A percentile compares a stretch with the other conserved stretches of the same genome.
Evolutionary conservation across 495 filamentous ascomycete genomes (phyloP).

Genomic region (Choiromyces venosus): DNA sequence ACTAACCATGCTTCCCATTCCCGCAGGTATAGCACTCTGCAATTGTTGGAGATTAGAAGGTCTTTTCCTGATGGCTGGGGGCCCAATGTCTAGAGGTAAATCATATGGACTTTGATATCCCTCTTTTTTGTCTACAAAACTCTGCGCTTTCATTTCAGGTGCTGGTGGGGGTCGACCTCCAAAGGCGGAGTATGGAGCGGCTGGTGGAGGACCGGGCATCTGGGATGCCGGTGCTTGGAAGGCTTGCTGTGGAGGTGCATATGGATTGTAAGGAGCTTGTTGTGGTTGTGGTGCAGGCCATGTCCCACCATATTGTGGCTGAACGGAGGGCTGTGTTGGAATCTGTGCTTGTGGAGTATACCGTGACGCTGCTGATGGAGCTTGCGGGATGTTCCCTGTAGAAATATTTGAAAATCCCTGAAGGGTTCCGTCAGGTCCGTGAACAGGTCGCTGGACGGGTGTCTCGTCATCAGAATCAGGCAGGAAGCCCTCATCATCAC

Average conservation of each 20-base stretch:
- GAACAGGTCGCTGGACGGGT: slow-evolving; percentile 21
- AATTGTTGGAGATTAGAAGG: slow-evolving; percentile 49
- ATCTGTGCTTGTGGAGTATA: slow-evolving; percentile 44
- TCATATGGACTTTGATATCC: slow-evolving; percentile 94
- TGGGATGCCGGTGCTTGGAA: slow-evolving; percentile 43
- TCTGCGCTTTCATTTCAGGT: slow-evolving; percentile 56
- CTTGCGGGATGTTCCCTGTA: slow-evolving; percentile 15
- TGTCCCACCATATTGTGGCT: slow-evolving; percentile 27
- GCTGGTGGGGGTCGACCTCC: slow-evolving; percentile 45
- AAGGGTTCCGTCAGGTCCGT: slow-evolving; percentile 37
- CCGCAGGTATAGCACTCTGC: slow-evolving; percentile 39
- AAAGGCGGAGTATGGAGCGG: slow-evolving; percentile 41
- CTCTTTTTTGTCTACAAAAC: slow-evolving; percentile 85
- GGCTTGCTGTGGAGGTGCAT: slow-evolving; percentile 45
- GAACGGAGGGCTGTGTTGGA: slow-evolving; percentile 31
- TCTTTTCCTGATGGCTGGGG: slow-evolving; percentile 48
- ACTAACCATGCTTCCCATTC: slow-evolving; percentile 44
- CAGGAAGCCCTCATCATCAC: slow-evolving; percentile 69
- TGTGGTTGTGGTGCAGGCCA: slow-evolving; percentile 25
- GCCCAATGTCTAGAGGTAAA: slow-evolving; percentile 79
- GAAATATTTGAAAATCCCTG: slow-evolving; percentile 43
- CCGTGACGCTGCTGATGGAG: slow-evolving; percentile 30
- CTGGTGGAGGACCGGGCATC: slow-evolving; percentile 30
- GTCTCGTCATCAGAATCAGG: slow-evolving; percentile 53
- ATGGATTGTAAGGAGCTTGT: slow-evolving; percentile 35